These are phyloP conservation scores for Neurospora tetraspora DNA, from an alignment of 495 filamentous ascomycete genomes.

Conservation along the genomic window DNA sequence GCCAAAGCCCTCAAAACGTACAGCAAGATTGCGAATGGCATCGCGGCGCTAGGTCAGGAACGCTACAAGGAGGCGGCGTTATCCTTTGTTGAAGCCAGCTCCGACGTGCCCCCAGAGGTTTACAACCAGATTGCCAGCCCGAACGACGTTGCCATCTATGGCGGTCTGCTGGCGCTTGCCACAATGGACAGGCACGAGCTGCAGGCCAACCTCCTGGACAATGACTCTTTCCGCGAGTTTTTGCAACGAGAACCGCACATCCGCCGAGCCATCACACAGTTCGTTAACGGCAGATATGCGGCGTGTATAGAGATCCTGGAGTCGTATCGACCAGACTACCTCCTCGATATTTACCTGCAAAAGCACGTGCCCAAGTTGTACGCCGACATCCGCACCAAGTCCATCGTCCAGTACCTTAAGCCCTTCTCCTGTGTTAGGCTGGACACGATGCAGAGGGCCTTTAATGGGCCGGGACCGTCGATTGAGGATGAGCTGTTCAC, in stretches of 20 bases:
- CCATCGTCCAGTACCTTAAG: constrained; percentile 82
- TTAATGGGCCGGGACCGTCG: constrained; percentile 41
- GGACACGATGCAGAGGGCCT: constrained; percentile 57
- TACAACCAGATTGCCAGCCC: constrained; percentile 67
- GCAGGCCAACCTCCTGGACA: constrained; percentile 68
- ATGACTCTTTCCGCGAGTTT: constrained; percentile 68
- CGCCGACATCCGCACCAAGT: constrained; percentile 68
- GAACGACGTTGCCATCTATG: constrained; percentile 90
- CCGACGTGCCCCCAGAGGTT: constrained; percentile 39
- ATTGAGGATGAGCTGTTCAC: constrained; percentile 66
- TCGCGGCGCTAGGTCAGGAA: constrained; percentile 56
- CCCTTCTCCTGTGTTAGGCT: constrained; percentile 70
- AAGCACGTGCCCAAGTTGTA: constrained; percentile 62
- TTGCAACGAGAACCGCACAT: constrained; percentile 92
- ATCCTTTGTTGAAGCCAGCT: constrained; percentile 52
- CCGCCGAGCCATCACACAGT: constrained; percentile 77
- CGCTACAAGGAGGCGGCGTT: constrained; percentile 64
- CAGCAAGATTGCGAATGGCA: constrained; percentile 54
- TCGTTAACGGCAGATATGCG: constrained; percentile 79
- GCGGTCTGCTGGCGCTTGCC: constrained; percentile 80
- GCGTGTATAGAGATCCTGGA: constrained; percentile 75
- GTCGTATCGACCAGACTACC: constrained; percentile 69
- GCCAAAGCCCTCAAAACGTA: constrained; percentile 55
- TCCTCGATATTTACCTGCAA: constrained; percentile 82
- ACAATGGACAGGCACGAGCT: constrained; percentile 75